Base-by-base conservation (phyloP, 768 basidiomycete species). In the Amanita pseudoporphyria region DNA sequence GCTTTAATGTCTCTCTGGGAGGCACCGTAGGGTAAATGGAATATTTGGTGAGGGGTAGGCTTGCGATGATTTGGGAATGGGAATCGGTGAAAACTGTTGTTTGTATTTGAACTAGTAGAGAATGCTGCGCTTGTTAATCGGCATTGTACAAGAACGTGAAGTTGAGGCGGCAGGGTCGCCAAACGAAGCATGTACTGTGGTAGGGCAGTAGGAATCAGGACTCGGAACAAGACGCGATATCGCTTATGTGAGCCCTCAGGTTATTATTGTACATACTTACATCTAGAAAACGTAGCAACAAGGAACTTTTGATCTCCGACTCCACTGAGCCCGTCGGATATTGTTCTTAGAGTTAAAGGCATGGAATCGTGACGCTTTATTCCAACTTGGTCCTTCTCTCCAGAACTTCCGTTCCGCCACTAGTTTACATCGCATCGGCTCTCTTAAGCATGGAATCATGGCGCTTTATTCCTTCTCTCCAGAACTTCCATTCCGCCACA, bases 41-140 rank as follows among this genome's bases (percentile, higher is more conserved):
- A 87, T 48, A 87, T 84, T 62, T 87, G 78, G 61, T 82, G 69
- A 1, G 84, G 81, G 1, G 80, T 77, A 10, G 84, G 84, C 40
- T 70, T 70, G 0, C 71, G 53, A 50, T 76, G 63, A 4, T 54
- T 57, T 0, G 84, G 84, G 47, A 76, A 87, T 0, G 80, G 77
- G 45, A 50, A 50, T 28, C 13, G 28, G 16, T 43, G 30, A 19
- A 13, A 2, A 1, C 9, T 14, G 18, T 30, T 9, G 31, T 13
- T 21, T 7, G 14, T 21, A 24, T n/a, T 39, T 21, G 45, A 14
- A 9, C 22, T 36, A 19, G 37, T 21, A 12, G 47, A 48, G 19
- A 32, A 12, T 18, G 48, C 16, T 24, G 48, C 18, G 26, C 30
- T 35, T 40, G 44, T 43, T 16, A 52, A 30, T 30, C 51, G 31